These are phyloP conservation scores for Vaccinium macrocarpon DNA, from an alignment of 148 eudicot species.

Conservation along the genomic window DNA sequence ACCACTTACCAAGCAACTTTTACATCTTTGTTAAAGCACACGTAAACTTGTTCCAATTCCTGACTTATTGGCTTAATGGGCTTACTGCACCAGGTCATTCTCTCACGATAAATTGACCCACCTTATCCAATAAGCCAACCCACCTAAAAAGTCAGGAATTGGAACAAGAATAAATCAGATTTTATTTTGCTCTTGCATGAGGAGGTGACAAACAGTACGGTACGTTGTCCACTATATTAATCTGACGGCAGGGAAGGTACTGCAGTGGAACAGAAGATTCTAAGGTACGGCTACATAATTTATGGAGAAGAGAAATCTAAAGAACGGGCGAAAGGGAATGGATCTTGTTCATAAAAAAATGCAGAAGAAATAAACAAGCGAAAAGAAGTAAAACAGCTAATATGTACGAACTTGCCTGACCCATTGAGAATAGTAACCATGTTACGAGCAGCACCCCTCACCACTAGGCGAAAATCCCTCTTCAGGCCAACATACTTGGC, in stretches of 20 bases:
- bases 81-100: no score
- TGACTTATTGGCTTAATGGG: no score
- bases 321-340: not conserved
- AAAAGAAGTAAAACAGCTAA: not conserved
- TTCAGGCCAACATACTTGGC: constrained; percentile 90
- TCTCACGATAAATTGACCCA: no score
- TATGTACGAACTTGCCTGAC: constrained; percentile 52
- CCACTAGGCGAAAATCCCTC: constrained; percentile 92
- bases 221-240: not conserved
- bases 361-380: not conserved
- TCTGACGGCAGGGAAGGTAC: not conserved
- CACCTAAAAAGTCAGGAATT: no score
- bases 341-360: not conserved
- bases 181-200: not conserved
- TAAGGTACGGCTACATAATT: not conserved
- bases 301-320: not conserved
- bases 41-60: no score
- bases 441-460: constrained; percentile 95
- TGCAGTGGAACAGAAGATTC: not conserved
- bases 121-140: no score
- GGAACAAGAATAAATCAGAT: not conserved
- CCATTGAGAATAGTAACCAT: constrained; percentile 82
- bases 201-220: not conserved
- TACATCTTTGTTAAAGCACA: not conserved
- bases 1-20: constrained; percentile 7